Evolutionary conservation across 2,329 filamentous ascomycete genomes (phyloP).

Genomic region (Plectosphaerella cucumerina): DNA sequence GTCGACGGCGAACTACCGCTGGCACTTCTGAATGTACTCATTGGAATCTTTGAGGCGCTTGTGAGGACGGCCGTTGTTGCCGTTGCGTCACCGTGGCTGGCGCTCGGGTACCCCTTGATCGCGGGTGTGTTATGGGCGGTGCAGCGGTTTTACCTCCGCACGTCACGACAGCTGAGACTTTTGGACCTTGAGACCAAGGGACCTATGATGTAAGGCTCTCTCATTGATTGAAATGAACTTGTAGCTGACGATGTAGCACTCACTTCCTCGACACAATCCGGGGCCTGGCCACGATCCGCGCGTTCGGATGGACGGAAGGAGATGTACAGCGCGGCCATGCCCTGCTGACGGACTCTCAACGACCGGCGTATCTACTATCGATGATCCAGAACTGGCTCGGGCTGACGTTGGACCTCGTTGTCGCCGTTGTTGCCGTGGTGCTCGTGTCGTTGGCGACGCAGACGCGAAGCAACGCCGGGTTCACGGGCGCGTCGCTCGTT

Average conservation of each 20-base stretch:
- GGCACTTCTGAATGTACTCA: constrained; percentile 17
- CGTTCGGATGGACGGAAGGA: constrained; percentile 45
- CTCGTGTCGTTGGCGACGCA: constrained; percentile 43
- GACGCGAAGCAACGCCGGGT: constrained; percentile 22
- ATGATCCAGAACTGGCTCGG: constrained; percentile 53
- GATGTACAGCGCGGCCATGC: constrained; percentile 37
- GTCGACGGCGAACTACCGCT: constrained; percentile 28
- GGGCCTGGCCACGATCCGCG: constrained; percentile 47
- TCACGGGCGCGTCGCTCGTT: constrained; percentile 28
- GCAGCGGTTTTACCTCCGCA: constrained; percentile 52
- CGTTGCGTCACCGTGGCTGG: constrained; percentile 30
- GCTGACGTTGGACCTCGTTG: constrained; percentile 43
- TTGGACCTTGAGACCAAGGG: constrained; percentile 54
- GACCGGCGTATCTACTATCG: constrained; percentile 49
- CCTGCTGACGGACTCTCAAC: constrained; percentile 46
- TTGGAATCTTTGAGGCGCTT: constrained; percentile 17
- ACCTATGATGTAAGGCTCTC: constrained; percentile 42
- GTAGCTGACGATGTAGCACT: constrained; percentile 15
- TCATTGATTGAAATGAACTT: too few relatives aligned
- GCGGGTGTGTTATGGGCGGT: constrained; percentile 37
- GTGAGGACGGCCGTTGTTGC: constrained; percentile 40
- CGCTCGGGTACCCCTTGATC: constrained; percentile 40
- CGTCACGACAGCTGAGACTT: constrained; percentile 51
- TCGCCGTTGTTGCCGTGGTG: constrained; percentile 39
- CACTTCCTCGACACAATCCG: constrained; percentile 48